These are phyloP conservation scores for Dictyostelium purpureum DNA, from an alignment of 78 protist genomes.

Conservation along the genomic window DNA sequence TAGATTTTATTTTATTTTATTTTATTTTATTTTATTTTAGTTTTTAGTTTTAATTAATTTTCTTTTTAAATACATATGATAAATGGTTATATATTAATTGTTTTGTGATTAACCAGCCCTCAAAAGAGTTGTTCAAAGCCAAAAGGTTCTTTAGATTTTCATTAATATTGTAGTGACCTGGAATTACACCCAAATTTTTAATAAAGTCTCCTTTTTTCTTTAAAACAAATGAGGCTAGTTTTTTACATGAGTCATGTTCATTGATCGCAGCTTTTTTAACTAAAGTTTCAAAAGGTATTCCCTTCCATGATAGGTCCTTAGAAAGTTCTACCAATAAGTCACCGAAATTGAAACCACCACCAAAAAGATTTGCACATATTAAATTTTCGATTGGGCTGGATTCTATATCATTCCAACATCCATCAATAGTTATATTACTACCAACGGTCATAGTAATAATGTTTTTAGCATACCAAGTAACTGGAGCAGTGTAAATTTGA, in stretches of 20 bases:
- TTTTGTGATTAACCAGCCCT: neutral
- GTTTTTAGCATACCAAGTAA: neutral
- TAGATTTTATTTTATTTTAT: neutral
- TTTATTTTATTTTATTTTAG: neutral
- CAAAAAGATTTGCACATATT: neutral
- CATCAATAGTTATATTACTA: neutral
- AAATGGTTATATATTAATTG: neutral
- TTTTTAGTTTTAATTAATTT: neutral
- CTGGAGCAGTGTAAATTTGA: neutral
- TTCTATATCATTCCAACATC: neutral
- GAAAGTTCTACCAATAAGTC: neutral
- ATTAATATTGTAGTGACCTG: neutral
- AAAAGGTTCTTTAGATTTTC: neutral
- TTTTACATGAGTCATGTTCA: neutral
- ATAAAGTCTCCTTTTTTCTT: neutral
- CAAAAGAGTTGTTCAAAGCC: neutral
- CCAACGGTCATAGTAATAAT: neutral
- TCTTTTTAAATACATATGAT: conserved; percentile 6
- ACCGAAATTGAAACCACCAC: neutral
- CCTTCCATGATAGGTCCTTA: neutral
- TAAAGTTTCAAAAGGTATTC: neutral
- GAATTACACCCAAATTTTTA: neutral
- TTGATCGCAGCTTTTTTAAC: neutral
- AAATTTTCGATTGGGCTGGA: neutral
- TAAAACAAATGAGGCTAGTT: neutral